Evolutionary conservation across 2,329 filamentous ascomycete species (phyloP).

Genomic region (Metarhizium album): DNA sequence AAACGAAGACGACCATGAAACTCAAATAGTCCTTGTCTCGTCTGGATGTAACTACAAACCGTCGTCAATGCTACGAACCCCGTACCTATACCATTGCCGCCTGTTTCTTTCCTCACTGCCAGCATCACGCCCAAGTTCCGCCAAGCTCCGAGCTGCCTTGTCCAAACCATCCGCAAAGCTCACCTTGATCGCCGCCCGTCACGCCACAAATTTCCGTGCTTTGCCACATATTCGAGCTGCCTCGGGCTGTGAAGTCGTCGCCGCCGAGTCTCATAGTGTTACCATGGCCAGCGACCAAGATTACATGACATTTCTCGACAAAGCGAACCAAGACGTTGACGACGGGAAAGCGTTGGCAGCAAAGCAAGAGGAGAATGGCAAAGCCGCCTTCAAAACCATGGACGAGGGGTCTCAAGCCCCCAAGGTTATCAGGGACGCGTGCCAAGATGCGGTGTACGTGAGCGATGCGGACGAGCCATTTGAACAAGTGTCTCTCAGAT

Average conservation of each 20-base stretch:
- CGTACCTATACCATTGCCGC: background rate
- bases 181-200: background rate
- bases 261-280: background rate
- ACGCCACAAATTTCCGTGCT: background rate
- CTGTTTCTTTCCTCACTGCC: background rate
- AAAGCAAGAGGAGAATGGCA: constrained; percentile 12
- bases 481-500: constrained; percentile 60
- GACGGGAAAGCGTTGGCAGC: constrained; percentile 21
- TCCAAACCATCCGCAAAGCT: too few relatives aligned
- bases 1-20: background rate
- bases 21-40: background rate
- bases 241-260: constrained; percentile 7
- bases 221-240: constrained; percentile 5
- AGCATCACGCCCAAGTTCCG: background rate
- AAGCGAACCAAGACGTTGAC: constrained; percentile 71
- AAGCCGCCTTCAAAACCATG: constrained; percentile 36
- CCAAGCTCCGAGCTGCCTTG: background rate
- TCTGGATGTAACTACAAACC: background rate
- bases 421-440: constrained; percentile 37
- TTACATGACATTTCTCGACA: constrained; percentile 76
- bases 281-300: constrained; percentile 68
- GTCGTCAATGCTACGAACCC: background rate
- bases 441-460: constrained; percentile 52
- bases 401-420: constrained; percentile 51
- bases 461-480: constrained; percentile 85